Base-by-base conservation (phyloP, 2,329 filamentous ascomycete species). In the Fusarium marasasianum region DNA sequence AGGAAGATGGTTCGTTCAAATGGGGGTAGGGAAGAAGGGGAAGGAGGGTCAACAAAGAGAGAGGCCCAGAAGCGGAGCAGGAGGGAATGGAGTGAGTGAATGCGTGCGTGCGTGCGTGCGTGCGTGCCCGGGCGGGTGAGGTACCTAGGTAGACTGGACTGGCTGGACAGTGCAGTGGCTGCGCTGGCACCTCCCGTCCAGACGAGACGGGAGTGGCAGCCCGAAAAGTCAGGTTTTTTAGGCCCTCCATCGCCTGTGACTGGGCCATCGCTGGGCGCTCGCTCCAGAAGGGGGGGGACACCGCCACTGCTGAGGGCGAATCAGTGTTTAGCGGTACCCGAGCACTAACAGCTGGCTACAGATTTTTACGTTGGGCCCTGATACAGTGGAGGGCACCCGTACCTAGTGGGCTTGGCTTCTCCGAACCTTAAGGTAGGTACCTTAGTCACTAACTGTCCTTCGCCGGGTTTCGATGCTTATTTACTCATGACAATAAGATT, bases 211-310 rank as follows among this genome's bases (percentile, higher is more conserved):
- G 48, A 54, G 55, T 72, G 63, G 77, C 74, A 77, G 79, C 77
- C 79, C 73, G 77, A 80, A 80, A 80, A 80, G 77, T 80, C 78
- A 78, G 77, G 78, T 73, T 78, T 79, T 77, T 66, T 64, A 67
- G 74, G 63, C 64, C 60, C 66, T 66, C 55, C 45, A 60, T 63
- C 38, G 45, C 33, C 54, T 64, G 51, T 70, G 63, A 62, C 72
- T 74, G 72, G 72, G 72, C 63, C 74, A 68, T 44, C 65, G 59
- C 57, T 69, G 69, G 63, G 48, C 64, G 56, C 35, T 10, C 38
- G 45, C 57, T 60, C 54, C 66, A 69, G 66, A 48, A 33, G 57
- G 64, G 64, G 37, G 68, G 63, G 47, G 73, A 71, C 77, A 79
- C 77, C 76, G 78, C 78, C 78, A 79, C 78, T 71, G 37, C 38